phyloP scores from a whole-genome alignment of 2,329 filamentous ascomycete genomes.

The Polytolypa hystricis region DNA sequence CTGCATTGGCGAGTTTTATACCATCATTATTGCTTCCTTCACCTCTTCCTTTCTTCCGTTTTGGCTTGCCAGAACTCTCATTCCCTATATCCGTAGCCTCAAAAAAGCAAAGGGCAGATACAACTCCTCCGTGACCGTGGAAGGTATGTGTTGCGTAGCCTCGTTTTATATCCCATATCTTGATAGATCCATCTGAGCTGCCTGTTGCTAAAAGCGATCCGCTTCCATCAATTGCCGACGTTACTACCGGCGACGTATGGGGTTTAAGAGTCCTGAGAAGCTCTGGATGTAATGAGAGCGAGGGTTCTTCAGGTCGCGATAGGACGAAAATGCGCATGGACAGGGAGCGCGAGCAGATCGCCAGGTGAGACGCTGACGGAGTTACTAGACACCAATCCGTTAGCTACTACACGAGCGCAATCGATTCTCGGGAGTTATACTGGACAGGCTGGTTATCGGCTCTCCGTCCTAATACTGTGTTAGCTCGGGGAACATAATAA shows the following conservation, averaged over 20 bases:
- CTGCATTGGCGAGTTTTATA: conserved; percentile 31
- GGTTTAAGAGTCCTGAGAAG: conserved; percentile 76
- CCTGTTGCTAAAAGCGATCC: conserved; percentile 86
- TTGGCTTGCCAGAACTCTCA: conserved; percentile 33
- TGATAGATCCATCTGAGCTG: conserved; percentile 83
- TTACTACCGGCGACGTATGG: conserved; percentile 79
- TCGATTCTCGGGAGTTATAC: conserved; percentile 21
- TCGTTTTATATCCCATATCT: conserved; percentile 88
- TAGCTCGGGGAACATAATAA: conserved; percentile 12
- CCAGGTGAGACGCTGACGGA: conserved; percentile 74
- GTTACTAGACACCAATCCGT: conserved; percentile 49
- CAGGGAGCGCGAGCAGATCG: conserved; percentile 87
- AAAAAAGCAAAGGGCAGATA: conserved; percentile 89
- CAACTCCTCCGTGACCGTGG: conserved; percentile 78
- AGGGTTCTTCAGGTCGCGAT: conserved; percentile 44
- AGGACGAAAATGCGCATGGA: conserved; percentile 88
- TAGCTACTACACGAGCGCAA: conserved; percentile 42
- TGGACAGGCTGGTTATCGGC: conserved; percentile 34
- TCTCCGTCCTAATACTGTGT: conserved; percentile 49
- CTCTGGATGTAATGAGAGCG: conserved; percentile 50
- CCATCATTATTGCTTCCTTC: conserved; percentile 31
- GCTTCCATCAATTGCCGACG: conserved; percentile 72
- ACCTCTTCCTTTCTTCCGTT: conserved; percentile 31
- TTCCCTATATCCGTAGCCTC: conserved; percentile 44
- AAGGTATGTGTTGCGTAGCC: conserved; percentile 94